Conservation (phyloP, 768 basidiomycete genomes). For the Dendrothele bispora region DNA sequence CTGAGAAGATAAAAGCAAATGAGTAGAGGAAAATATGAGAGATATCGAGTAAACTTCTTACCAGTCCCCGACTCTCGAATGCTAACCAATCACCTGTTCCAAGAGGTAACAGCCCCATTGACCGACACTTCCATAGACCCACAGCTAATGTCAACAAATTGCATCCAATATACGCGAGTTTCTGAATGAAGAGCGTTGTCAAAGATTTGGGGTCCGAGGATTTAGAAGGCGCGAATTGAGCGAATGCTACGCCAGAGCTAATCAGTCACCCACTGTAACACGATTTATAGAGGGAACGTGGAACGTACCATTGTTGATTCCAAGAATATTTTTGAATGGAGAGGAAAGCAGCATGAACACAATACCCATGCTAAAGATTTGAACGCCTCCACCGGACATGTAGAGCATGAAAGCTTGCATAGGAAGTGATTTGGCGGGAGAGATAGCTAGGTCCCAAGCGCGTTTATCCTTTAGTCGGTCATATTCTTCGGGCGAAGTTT, state of each 20-base stretch:
- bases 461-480: constrained; percentile 72
- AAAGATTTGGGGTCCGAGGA: constrained; percentile 47
- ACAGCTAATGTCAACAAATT: constrained; percentile 78
- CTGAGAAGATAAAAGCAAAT: constrained; percentile 20
- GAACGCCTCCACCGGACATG: constrained; percentile 95
- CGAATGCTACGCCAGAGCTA: constrained; percentile 54
- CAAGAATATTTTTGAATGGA: constrained; percentile 81
- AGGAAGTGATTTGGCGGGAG: constrained; percentile 86
- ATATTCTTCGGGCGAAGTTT: constrained; percentile 47
- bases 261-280: too few relatives aligned
- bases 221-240: constrained; percentile 69
- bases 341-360: constrained; percentile 88
- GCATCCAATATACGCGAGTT: constrained; percentile 68
- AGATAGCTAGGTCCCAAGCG: constrained; percentile 83
- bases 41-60: constrained; percentile 35
- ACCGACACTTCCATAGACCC: constrained; percentile 90
- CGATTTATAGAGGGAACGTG: not conserved
- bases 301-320: constrained; percentile 73
- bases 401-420: constrained; percentile 99
- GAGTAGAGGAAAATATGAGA: not conserved
- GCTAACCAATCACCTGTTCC: constrained; percentile 95
- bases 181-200: constrained; percentile 64
- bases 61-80: constrained; percentile 78
- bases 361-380: constrained; percentile 96
- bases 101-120: constrained; percentile 88